Evolutionary conservation across 2,329 filamentous ascomycete species (phyloP), one percentile per base, ranked within the genome.

Genomic region (Aspergillus quadrilineatus): DNA sequence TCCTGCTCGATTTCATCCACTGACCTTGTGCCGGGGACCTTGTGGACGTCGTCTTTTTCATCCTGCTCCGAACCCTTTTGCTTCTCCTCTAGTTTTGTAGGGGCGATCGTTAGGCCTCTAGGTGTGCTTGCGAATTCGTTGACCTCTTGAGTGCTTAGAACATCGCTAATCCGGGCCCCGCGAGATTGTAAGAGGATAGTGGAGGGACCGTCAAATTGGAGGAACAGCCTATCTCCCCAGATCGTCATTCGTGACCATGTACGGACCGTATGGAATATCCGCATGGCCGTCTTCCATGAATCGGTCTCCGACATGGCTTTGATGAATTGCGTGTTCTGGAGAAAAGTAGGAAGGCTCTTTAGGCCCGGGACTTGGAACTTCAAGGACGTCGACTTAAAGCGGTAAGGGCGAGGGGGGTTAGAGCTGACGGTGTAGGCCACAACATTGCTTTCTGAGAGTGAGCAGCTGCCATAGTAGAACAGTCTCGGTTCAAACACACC

Each of bases 161-260:
- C 84, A 62, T 99, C 93, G 52, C 85, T 86, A 43, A 96, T 77
- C 14, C 89, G 82, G 22, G 90, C 85, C 12, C 87, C 92, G n/a
- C 93, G 85, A 51, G 91, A 95, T 61, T 96, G 95, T 67, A 99
- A 79, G 43, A 97, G 81, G 48, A 99, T 84, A 2, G 89, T 97
- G 5, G 84, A 85, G 1, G 94, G 94, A 0, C 94, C 94, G 55
- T 87, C 84, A 71, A 99, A 97, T 68, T 90, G 89, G 32, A 99
- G 79, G 75, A 97, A 97, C 28, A 97, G 80, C 75, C 93, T 79
- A 71, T 99, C 94, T 22, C 94, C 94, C 90, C 92, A 97, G 55
- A 99, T 89, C 1, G 90, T 90, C 67, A 89, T 84, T 58, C 92
- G 83, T 42, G 88, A 80, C 77, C 88, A 87, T 0, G 92, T 96